Conservation (phyloP, 73 alveolate genomes). For the Breviolum minutum region DNA sequence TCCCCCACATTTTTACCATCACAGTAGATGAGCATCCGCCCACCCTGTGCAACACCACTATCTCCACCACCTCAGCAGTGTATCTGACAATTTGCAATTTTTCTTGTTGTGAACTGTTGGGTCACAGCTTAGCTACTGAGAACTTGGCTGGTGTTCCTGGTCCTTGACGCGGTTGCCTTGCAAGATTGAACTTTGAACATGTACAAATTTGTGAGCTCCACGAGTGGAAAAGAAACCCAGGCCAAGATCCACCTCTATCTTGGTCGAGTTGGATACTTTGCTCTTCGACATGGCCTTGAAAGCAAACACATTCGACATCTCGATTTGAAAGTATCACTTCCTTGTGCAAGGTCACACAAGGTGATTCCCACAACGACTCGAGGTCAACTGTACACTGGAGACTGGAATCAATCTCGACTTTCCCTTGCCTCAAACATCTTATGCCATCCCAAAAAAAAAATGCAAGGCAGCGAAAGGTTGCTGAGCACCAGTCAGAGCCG, state of each 20-base stretch:
- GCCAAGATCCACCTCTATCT: constrained; percentile 3
- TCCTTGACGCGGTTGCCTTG: constrained; percentile 80
- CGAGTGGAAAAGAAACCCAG: background rate
- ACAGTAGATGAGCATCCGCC: constrained; percentile 87
- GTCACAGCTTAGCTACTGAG: background rate
- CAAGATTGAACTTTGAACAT: too few relatives aligned
- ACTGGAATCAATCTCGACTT: background rate
- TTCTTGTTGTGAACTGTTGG: too few relatives aligned
- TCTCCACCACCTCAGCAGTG: constrained; percentile 64
- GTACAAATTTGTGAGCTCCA: background rate
- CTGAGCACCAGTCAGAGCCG: constrained; percentile 57
- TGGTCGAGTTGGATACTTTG: constrained; percentile 79
- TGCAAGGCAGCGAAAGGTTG: background rate
- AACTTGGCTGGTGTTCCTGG: constrained; percentile 43
- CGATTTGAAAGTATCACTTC: background rate
- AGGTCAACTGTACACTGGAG: too few relatives aligned
- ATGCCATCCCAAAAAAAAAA: background rate
- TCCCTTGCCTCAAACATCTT: background rate
- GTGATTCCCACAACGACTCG: too few relatives aligned
- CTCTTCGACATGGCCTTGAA: constrained; percentile 61
- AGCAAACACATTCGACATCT: background rate
- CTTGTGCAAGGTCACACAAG: too few relatives aligned
- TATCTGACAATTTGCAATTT: background rate
- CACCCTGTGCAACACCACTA: constrained; percentile 73
- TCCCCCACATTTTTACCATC: constrained; percentile 60